phyloP scores from a whole-genome alignment of 768 basidiomycete species.

The Lactarius hatsudake region DNA sequence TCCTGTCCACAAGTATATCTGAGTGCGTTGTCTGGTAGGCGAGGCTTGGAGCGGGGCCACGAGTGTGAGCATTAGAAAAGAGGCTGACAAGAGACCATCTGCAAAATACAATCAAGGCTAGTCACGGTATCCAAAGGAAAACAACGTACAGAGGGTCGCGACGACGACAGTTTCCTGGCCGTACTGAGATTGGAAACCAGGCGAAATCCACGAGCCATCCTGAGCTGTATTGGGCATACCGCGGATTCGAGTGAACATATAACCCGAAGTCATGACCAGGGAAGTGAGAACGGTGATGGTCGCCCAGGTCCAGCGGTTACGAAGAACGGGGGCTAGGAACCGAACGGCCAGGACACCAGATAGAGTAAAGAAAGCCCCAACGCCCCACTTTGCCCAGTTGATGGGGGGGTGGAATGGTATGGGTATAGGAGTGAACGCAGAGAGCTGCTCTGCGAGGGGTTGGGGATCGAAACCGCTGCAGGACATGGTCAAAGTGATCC shows the following conservation, averaged over 20 bases:
- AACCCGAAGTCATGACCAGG: conserved; percentile 84
- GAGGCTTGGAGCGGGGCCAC: conserved; percentile 77
- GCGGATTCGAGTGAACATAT: conserved; percentile 96
- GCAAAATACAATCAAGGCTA: background rate
- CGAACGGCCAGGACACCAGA: conserved; percentile 51
- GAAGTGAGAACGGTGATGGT: conserved; percentile 57
- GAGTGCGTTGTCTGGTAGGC: conserved; percentile 72
- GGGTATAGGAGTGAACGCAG: conserved; percentile 67
- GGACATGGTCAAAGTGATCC: background rate
- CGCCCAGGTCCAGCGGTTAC: conserved; percentile 80
- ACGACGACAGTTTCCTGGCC: conserved; percentile 93
- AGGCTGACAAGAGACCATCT: conserved; percentile 82
- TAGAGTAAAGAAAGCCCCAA: conserved; percentile 45
- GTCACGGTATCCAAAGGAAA: background rate
- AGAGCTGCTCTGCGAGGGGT: conserved; percentile 73
- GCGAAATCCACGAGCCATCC: conserved; percentile 77
- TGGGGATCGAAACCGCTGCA: conserved; percentile 79
- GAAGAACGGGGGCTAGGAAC: conserved; percentile 61
- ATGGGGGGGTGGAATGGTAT: conserved; percentile 83
- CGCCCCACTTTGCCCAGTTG: conserved; percentile 60
- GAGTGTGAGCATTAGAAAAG: conserved; percentile 77
- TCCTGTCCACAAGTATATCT: conserved; percentile 85
- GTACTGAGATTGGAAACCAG: conserved; percentile 85
- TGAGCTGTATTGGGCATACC: conserved; percentile 64
- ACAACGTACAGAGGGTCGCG: conserved; percentile 73